Evolutionary conservation across 148 eudicot genomes (phyloP).

Genomic region (Camellia granthamiana): DNA sequence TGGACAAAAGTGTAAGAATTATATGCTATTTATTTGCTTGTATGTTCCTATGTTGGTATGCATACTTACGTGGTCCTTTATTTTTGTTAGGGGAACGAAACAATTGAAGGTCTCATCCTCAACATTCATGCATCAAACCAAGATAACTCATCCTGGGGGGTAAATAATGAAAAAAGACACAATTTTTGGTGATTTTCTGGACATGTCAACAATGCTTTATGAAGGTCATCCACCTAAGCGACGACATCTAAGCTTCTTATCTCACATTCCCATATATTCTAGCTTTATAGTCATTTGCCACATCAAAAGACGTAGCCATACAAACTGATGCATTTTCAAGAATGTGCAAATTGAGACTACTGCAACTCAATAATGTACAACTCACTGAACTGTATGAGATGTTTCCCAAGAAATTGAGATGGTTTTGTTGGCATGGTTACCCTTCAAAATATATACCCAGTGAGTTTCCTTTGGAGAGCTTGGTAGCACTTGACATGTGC

Average conservation of each 20-base stretch:
- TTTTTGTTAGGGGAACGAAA: conserved; percentile 5
- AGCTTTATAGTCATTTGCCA: not conserved
- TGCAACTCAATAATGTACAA: conserved; percentile 2
- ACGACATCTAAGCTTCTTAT: not conserved
- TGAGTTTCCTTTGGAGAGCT: not conserved
- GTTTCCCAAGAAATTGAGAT: conserved; percentile 8
- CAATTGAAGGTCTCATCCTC: conserved; percentile 9
- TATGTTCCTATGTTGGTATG: not conserved
- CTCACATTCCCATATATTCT: not conserved
- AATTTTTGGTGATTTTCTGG: not conserved
- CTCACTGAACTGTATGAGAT: not conserved
- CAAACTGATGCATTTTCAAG: conserved; percentile 7
- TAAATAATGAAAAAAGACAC: too few species aligned
- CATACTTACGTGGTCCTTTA: not conserved
- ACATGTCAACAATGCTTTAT: not conserved
- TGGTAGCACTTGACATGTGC: conserved; percentile 15
- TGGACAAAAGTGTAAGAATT: not conserved
- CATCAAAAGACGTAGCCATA: not conserved
- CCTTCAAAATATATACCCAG: not conserved
- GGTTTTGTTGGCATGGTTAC: conserved; percentile 18
- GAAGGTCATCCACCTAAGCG: not conserved
- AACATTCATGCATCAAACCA: too few species aligned
- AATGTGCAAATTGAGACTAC: conserved; percentile 13
- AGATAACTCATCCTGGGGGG: too few species aligned
- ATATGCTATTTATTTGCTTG: not conserved